These are phyloP conservation scores for Diaporthe australafricana DNA, from an alignment of 2,329 filamentous ascomycete species.

Conservation along the genomic window DNA sequence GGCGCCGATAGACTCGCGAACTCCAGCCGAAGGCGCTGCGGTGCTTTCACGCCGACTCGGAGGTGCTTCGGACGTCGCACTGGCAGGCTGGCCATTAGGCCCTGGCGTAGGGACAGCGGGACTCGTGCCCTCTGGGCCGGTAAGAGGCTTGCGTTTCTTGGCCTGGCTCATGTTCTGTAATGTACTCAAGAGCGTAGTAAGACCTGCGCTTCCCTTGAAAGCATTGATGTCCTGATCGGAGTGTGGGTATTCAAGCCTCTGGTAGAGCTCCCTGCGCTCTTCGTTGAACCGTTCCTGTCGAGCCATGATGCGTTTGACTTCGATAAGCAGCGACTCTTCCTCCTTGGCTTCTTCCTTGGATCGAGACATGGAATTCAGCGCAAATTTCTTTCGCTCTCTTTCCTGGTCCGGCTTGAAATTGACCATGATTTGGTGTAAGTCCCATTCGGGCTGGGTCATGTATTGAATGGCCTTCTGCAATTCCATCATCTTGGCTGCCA, in stretches of 20 bases:
- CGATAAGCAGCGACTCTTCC: constrained; percentile 88
- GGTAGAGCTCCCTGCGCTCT: constrained; percentile 88
- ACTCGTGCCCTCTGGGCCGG: constrained; percentile 68
- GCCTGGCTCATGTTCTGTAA: constrained; percentile 88
- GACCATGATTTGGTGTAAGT: constrained; percentile 84
- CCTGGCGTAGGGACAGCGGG: constrained; percentile 54
- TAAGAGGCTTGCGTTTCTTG: constrained; percentile 84
- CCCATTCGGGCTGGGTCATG: constrained; percentile 90
- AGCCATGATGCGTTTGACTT: constrained; percentile 91
- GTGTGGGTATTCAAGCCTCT: constrained; percentile 84
- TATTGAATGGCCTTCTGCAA: constrained; percentile 82
- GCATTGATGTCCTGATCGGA: constrained; percentile 75
- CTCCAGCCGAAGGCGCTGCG: constrained; percentile 53
- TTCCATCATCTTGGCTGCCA: constrained; percentile 85
- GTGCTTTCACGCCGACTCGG: constrained; percentile 65
- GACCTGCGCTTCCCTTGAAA: constrained; percentile 35
- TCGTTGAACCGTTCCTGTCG: constrained; percentile 88
- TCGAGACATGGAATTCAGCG: constrained; percentile 80
- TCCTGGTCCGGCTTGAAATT: constrained; percentile 89
- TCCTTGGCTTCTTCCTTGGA: constrained; percentile 91
- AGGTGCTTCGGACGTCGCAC: constrained; percentile 51
- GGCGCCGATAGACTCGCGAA: constrained; percentile 59
- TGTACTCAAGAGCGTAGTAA: constrained; percentile 42
- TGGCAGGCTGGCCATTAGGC: constrained; percentile 47
- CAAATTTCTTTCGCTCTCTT: constrained; percentile 84